Evolutionary conservation across 139 green algal species (phyloP).

Genomic region (Closterium sp.): DNA sequence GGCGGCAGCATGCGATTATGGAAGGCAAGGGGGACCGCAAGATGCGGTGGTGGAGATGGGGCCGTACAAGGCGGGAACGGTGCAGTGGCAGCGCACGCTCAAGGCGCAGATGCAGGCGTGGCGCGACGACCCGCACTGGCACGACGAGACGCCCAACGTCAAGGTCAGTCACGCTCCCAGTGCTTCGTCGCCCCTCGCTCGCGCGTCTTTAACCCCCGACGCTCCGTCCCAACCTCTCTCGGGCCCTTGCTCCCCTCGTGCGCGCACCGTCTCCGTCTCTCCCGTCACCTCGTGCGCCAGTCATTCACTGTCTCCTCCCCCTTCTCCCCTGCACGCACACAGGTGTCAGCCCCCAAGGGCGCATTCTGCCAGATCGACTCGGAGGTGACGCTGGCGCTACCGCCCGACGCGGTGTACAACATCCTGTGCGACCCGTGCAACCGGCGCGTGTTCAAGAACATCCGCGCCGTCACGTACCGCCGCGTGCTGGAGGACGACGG

Average conservation of each 20-base stretch:
- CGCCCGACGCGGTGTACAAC: constrained; percentile 59
- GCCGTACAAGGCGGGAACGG: background rate
- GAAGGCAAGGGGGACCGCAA: background rate
- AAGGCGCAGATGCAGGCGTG: constrained; percentile 16
- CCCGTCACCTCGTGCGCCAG: background rate
- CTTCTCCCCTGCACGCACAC: background rate
- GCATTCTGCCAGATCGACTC: constrained; percentile 47
- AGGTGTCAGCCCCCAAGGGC: constrained; percentile 51
- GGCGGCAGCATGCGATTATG: background rate
- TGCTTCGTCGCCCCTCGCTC: too few relatives aligned
- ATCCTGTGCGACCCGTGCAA: constrained; percentile 62
- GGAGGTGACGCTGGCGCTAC: constrained; percentile 53
- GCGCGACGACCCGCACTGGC: constrained; percentile 1
- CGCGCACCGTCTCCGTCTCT: too few relatives aligned
- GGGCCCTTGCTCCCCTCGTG: too few relatives aligned
- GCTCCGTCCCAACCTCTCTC: too few relatives aligned
- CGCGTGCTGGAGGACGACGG: constrained; percentile 60
- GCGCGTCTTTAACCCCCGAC: too few relatives aligned
- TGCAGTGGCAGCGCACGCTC: background rate
- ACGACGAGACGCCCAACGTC: background rate
- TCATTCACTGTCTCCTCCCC: background rate
- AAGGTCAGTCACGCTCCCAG: background rate
- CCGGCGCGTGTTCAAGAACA: constrained; percentile 56
- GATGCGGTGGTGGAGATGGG: background rate
- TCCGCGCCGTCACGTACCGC: constrained; percentile 61